Base-by-base conservation (phyloP, 805 yeast genomes). In the Ogataea sp. region DNA sequence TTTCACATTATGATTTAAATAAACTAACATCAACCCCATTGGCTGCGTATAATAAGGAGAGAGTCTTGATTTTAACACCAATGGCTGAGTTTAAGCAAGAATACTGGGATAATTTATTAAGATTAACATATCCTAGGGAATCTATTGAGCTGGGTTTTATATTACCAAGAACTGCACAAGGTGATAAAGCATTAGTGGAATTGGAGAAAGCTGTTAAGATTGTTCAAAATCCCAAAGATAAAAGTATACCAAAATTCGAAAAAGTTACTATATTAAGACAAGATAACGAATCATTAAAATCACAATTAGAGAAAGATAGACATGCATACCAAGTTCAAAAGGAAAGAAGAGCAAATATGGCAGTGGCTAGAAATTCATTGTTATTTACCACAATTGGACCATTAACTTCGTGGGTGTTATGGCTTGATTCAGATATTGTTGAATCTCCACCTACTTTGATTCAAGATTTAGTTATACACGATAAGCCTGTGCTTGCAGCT, bases 381-480 rank as follows among this genome's bases (percentile, higher is more conserved):
- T 69, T 93, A 36, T 87, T 88, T 64, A 83, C 97, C 9, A 78
- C 97, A 1, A 66, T 93, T 35, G 83, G 88, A 3, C 95, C 97
- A 17, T 75, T 83, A 49, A 88, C 95, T 2, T 78, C 94, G 18
- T 93, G 98, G 98, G 83, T 90, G 16, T 66, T 93, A 38, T 93
- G 99, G 99, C 67, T 93, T 49, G 99, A 93, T 61, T 81, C 95
- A 2, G 99, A 93, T 62, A 81, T 93, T 33, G 73, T 89, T 26
- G 99, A 93, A 62, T 76, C 96, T 5, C 95, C 96, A 15, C 62
- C 73, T 13, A 76, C 83, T 15, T 64, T 93, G 51, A 75, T 93
- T 45, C 95, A 93, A 65, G 97, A 90, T 56, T 64, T 93, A 72
- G 79, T 90, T 15, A 55, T 70, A 10, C 96, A 88, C 61, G 77